These are phyloP conservation scores for Sophora flavescens DNA, from an alignment of 306 rosid genomes.

Conservation along the genomic window DNA sequence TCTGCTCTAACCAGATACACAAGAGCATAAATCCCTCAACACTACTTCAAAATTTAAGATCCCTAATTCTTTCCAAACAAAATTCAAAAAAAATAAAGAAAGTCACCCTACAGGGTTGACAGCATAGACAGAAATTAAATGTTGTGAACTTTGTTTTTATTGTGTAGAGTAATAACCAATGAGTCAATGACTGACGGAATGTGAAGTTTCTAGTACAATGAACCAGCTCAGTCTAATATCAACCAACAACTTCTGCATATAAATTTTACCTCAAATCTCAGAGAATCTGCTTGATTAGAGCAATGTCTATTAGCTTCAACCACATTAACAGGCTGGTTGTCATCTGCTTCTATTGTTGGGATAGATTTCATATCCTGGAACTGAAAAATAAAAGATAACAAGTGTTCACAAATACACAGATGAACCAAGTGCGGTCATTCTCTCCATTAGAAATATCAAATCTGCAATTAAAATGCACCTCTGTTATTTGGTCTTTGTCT, in stretches of 20 bases:
- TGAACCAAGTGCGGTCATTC: slow-evolving; percentile 32
- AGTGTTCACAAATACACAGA: slow-evolving; percentile 33
- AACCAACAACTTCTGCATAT: slow-evolving; percentile 6
- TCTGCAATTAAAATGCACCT: slow-evolving; percentile 47
- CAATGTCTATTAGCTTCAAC: slow-evolving; percentile 52
- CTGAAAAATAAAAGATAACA: slow-evolving; percentile 40
- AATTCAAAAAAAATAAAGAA: slow-evolving; percentile 8
- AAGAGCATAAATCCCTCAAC: slow-evolving; percentile 10
- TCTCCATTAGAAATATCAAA: slow-evolving; percentile 14
- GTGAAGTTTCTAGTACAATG: slow-evolving; percentile 35
- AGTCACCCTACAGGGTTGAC: not conserved
- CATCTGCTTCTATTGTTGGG: slow-evolving; percentile 49
- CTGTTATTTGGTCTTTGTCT: slow-evolving; percentile 44
- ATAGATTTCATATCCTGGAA: slow-evolving; percentile 55
- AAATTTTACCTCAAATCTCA: slow-evolving; percentile 84
- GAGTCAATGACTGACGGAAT: slow-evolving; percentile 3
- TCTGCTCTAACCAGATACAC: slow-evolving; percentile 22
- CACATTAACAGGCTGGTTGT: slow-evolving; percentile 48
- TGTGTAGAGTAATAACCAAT: slow-evolving; percentile 21
- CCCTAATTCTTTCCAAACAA: slow-evolving; percentile 12
- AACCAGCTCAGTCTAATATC: slow-evolving; percentile 33
- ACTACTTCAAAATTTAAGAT: not conserved
- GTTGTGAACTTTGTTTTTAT: slow-evolving; percentile 12
- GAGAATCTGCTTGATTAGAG: slow-evolving; percentile 55
- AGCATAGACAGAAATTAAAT: slow-evolving; percentile 17